These are phyloP conservation scores for Ceratocystis harringtonii DNA, from an alignment of 2,329 filamentous ascomycete genomes.

Conservation along the genomic window DNA sequence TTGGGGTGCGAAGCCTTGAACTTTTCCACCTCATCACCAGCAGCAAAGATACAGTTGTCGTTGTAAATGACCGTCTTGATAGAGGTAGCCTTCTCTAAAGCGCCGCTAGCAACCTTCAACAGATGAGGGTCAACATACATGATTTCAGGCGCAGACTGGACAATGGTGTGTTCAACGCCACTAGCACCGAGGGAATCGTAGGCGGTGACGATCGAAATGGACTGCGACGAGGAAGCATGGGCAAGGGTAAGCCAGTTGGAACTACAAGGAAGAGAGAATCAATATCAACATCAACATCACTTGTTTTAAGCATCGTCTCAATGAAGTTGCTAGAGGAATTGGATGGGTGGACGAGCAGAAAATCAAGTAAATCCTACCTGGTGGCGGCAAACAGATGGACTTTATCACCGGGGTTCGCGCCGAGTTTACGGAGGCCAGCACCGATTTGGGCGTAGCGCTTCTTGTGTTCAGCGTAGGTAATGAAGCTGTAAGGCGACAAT, in stretches of 20 bases:
- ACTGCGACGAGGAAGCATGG: constrained; percentile 65
- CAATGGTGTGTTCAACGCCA: constrained; percentile 72
- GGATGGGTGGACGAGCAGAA: neutral
- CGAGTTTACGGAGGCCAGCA: constrained; percentile 58
- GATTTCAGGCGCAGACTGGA: constrained; percentile 62
- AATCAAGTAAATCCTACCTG: constrained; percentile 35
- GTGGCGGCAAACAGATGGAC: constrained; percentile 78
- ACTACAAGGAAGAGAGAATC: constrained; percentile 29
- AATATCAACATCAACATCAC: neutral
- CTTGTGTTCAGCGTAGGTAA: constrained; percentile 68
- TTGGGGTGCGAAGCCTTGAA: constrained; percentile 43
- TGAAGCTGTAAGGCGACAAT: constrained; percentile 60
- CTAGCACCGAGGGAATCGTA: constrained; percentile 83
- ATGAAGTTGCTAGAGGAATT: neutral
- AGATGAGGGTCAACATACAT: constrained; percentile 82
- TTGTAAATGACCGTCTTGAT: constrained; percentile 51
- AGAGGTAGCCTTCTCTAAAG: constrained; percentile 40
- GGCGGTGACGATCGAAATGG: constrained; percentile 80
- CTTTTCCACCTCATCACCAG: constrained; percentile 35
- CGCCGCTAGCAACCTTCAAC: constrained; percentile 41
- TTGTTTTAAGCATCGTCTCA: neutral
- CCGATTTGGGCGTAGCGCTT: constrained; percentile 53
- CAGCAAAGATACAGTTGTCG: constrained; percentile 37
- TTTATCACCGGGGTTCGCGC: constrained; percentile 49
- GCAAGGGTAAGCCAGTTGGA: constrained; percentile 73